Base-by-base conservation (phyloP, 345 rosid genomes). In the Arabidopsis arenosa region DNA sequence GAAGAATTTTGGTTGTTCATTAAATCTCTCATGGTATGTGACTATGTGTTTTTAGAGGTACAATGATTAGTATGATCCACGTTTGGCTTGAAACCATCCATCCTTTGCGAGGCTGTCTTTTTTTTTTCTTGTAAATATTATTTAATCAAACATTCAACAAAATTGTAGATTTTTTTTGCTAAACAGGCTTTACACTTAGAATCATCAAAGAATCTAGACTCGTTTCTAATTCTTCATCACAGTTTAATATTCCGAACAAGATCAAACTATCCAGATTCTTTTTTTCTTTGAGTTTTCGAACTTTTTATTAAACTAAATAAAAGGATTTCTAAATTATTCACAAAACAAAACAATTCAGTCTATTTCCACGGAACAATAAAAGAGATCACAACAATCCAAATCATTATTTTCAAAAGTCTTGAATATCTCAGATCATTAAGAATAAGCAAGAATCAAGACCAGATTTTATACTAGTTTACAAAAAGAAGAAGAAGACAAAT, bases 361-460 rank as follows among this genome's bases (percentile, higher is more conserved):
- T 26, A 52, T 52, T 52, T 33, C 12, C 5, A 52, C 36, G 1
- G 43, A 44, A 74, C 30, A 39, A 49, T 47, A 58, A 45, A 60
- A 17, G 26, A 37, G 2, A 58, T 67, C 79, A 39, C 36, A 68
- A 15, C 15, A 48, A 39, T 49, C 62, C 62, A 41, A 59, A 60
- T 21, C 28, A 56, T 28, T 4, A 10, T 57, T 9, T 43, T 10
- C 15, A 13, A 59, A 52, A 64, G 15, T 1, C 21, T 70, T 7
- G 1, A 18, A 30, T 56, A 13, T 8, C 14, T 55, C 47, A 15
- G 44, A 73, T 36, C 6, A 37, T 10, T 1, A 60, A 39, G 17
- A 37, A 18, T 8, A 32, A 55, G 36, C 23, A 59, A 59, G 15
- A 39, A 60, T 60, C 33, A 39, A 12, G 1, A 53, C 58, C 58